phyloP scores from a whole-genome alignment of 768 basidiomycete genomes.

The Pulveroboletus sp. region DNA sequence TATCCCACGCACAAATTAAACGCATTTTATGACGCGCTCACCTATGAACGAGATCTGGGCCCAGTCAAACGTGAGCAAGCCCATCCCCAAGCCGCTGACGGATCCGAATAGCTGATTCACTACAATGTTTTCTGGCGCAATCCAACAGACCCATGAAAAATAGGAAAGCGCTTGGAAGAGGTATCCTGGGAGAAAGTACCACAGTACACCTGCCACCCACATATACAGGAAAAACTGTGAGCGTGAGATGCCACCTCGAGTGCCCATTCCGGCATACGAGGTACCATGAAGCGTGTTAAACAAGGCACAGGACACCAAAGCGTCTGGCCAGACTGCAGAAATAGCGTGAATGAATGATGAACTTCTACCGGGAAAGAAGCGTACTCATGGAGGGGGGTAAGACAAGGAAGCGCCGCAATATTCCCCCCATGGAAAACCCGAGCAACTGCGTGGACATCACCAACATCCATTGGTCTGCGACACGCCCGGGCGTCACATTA shows the following conservation, averaged over 20 bases:
- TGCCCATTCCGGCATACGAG: slow-evolving; percentile 61
- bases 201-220: slow-evolving; percentile 53
- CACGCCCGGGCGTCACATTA: no score
- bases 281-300: slow-evolving; percentile 80
- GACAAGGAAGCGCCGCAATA: slow-evolving; percentile 72
- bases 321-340: slow-evolving; percentile 81
- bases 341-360: no score
- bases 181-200: slow-evolving; percentile 29
- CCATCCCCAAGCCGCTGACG: slow-evolving; percentile 49
- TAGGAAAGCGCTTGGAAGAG: slow-evolving; percentile 40
- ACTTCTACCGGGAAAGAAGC: no score
- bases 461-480: slow-evolving; percentile 81
- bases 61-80: slow-evolving; percentile 80
- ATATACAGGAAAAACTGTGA: slow-evolving; percentile 75
- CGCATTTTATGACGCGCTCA: no score
- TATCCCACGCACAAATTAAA: no score
- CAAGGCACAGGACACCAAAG: slow-evolving; percentile 69
- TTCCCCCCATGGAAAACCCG: slow-evolving; percentile 80
- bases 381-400: slow-evolving; percentile 53
- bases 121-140: slow-evolving; percentile 45
- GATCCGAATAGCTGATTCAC: slow-evolving; percentile 53
- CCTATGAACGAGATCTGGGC: slow-evolving; percentile 48
- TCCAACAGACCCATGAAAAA: slow-evolving; percentile 61
- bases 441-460: slow-evolving; percentile 76
- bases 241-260: slow-evolving; percentile 62